Percentiles rank a stretch among this genome's conserved stretches.
Evolutionary conservation across 768 basidiomycete species (phyloP).

Genomic region (Solioccasus polychromus): DNA sequence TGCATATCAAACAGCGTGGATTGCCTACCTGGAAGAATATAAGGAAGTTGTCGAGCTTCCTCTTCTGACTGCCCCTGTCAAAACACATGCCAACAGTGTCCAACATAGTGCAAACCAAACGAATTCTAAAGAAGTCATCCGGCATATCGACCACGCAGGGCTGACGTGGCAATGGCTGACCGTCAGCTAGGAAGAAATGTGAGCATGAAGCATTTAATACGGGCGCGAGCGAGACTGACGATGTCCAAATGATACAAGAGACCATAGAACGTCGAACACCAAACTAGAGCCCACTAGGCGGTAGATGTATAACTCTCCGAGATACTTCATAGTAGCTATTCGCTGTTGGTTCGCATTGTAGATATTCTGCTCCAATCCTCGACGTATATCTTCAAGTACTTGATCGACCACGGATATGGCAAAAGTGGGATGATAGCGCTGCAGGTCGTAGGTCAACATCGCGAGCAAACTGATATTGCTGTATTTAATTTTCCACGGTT

Average conservation of each 20-base stretch:
- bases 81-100: slow-evolving; percentile 99
- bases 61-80: slow-evolving; percentile 87
- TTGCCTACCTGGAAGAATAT: slow-evolving; percentile 82
- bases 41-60: slow-evolving; percentile 91
- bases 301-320: slow-evolving; percentile 97
- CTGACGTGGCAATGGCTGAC: slow-evolving; percentile 79
- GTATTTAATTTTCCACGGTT: slow-evolving; percentile 97
- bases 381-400: slow-evolving; percentile 87
- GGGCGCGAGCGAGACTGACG: slow-evolving; percentile 50
- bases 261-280: slow-evolving; percentile 94
- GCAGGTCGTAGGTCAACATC: slow-evolving; percentile 92
- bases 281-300: slow-evolving; percentile 84
- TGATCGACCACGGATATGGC: slow-evolving; percentile 88
- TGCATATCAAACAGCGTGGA: neutral
- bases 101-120: slow-evolving; percentile 87
- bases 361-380: slow-evolving; percentile 89
- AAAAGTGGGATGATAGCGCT: slow-evolving; percentile 90
- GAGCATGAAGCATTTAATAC: slow-evolving; percentile 2
- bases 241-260: slow-evolving; percentile 92
- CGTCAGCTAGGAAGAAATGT: slow-evolving; percentile 61
- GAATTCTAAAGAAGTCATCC: slow-evolving; percentile 93
- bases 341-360: slow-evolving; percentile 95
- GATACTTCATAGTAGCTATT: slow-evolving; percentile 87
- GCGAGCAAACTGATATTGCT: slow-evolving; percentile 86
- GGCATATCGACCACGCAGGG: slow-evolving; percentile 80